Conservation (phyloP, 2,329 filamentous ascomycete species). For the Fusarium sulawesiense region DNA sequence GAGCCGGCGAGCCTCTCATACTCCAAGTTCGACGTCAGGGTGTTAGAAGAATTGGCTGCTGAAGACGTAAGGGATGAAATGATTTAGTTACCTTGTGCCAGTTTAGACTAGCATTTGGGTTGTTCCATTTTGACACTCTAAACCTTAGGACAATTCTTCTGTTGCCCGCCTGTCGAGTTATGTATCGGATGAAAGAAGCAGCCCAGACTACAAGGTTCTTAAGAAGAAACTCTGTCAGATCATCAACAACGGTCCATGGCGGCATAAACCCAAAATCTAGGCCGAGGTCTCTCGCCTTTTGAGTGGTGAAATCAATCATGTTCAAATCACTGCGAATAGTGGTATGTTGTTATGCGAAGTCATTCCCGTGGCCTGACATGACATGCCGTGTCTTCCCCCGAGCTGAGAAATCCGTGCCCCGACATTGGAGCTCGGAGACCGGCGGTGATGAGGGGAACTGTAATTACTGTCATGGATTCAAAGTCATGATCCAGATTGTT, state of each 20-base stretch:
- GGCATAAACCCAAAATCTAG: neutral
- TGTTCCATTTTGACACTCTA: neutral
- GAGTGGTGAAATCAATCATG: neutral
- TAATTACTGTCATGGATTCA: neutral
- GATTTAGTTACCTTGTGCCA: no score
- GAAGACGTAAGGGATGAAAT: neutral
- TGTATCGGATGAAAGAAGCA: neutral
- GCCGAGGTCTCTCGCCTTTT: neutral
- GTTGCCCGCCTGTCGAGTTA: neutral
- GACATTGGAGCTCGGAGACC: slow-evolving; percentile 41
- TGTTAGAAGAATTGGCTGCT: neutral
- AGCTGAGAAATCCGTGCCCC: slow-evolving; percentile 38
- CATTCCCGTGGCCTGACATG: slow-evolving; percentile 29
- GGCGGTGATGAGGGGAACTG: slow-evolving; percentile 34
- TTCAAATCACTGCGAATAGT: slow-evolving; percentile 1
- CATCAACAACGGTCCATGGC: neutral
- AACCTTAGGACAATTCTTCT: neutral
- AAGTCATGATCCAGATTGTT: slow-evolving; percentile 13
- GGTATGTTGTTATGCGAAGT: slow-evolving; percentile 20
- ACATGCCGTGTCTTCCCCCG: slow-evolving; percentile 29
- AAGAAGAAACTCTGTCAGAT: slow-evolving; percentile 19
- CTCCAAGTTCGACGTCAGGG: neutral
- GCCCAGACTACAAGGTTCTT: slow-evolving; percentile 1
- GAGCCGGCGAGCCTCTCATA: neutral
- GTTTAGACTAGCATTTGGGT: neutral